These are phyloP conservation scores for Inga leiocalycina DNA, from an alignment of 306 rosid species.

Conservation along the genomic window DNA sequence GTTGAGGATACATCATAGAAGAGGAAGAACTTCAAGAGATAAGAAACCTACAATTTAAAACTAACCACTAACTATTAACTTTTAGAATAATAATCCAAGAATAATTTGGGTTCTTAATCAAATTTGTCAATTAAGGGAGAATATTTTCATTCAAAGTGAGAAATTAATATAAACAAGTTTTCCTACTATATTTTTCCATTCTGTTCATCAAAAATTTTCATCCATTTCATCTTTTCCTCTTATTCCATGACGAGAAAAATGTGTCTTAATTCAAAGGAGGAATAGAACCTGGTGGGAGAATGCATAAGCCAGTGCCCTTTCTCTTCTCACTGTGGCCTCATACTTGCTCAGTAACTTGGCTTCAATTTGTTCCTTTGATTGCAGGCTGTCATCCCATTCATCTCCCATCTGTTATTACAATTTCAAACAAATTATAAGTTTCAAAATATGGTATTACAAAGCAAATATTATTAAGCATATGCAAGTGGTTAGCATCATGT, in stretches of 20 bases:
- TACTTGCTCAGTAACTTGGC: constrained; percentile 83
- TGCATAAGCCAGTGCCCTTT: constrained; percentile 97
- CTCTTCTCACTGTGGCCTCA: constrained; percentile 92
- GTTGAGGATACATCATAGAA: background rate
- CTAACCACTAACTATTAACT: background rate
- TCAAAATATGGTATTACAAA: constrained; percentile 24
- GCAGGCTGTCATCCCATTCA: constrained; percentile 98
- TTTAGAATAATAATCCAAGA: background rate
- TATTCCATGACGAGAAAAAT: background rate
- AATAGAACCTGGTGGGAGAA: constrained; percentile 87
- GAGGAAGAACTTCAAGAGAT: constrained; percentile 23
- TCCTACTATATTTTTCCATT: background rate
- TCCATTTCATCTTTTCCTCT: background rate
- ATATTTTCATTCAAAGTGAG: constrained; percentile 18
- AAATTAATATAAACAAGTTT: background rate
- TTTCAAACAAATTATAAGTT: constrained; percentile 27
- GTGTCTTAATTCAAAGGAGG: constrained; percentile 20
- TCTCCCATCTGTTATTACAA: constrained; percentile 73
- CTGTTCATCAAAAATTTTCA: background rate
- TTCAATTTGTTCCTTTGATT: constrained; percentile 95
- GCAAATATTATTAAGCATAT: constrained; percentile 4
- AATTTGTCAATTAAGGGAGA: constrained; percentile 7
- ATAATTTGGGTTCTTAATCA: constrained; percentile 20
- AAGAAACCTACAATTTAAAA: constrained; percentile 6
- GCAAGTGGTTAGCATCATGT: background rate